These are phyloP conservation scores for Tetradesmus obliquus DNA, from an alignment of 139 green algal species.

Conservation along the genomic window DNA sequence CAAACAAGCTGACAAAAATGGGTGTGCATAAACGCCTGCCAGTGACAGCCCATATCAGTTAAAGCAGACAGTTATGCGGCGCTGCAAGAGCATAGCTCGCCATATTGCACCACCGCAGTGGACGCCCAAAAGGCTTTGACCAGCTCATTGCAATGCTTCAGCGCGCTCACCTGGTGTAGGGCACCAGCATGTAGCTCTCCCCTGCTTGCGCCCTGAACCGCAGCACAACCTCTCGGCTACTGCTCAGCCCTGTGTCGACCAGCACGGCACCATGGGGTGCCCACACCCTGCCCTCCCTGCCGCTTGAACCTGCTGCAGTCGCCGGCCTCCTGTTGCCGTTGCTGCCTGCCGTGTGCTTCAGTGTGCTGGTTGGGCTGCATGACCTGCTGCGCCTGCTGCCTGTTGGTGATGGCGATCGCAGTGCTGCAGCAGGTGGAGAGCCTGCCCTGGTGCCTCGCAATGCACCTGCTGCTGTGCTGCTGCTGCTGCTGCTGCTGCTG, in stretches of 20 bases:
- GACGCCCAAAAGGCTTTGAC: neutral
- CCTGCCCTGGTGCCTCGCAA: neutral
- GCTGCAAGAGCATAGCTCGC: neutral
- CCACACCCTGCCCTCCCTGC: neutral
- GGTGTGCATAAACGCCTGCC: too few species aligned
- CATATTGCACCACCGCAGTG: neutral
- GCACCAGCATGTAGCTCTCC: constrained; percentile 29
- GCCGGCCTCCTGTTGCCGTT: neutral
- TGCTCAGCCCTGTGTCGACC: constrained; percentile 18
- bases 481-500: neutral
- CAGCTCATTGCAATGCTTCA: neutral
- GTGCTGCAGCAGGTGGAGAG: neutral
- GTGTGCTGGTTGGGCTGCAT: neutral
- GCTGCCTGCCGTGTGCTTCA: neutral
- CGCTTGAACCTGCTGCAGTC: neutral
- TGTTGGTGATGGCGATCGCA: neutral
- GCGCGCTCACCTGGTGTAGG: constrained; percentile 23
- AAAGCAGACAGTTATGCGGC: neutral
- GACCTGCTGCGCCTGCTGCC: neutral
- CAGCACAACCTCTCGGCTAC: constrained; percentile 29
- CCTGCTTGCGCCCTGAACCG: neutral
- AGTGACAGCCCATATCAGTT: too few species aligned
- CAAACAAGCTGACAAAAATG: too few species aligned
- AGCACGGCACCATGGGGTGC: neutral
- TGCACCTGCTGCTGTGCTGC: neutral